Percentiles rank a stretch among this genome's conserved stretches.
These are phyloP conservation scores for Beta macrorhiza DNA, from an alignment of 179 eudicot genomes.

Conservation along the genomic window DNA sequence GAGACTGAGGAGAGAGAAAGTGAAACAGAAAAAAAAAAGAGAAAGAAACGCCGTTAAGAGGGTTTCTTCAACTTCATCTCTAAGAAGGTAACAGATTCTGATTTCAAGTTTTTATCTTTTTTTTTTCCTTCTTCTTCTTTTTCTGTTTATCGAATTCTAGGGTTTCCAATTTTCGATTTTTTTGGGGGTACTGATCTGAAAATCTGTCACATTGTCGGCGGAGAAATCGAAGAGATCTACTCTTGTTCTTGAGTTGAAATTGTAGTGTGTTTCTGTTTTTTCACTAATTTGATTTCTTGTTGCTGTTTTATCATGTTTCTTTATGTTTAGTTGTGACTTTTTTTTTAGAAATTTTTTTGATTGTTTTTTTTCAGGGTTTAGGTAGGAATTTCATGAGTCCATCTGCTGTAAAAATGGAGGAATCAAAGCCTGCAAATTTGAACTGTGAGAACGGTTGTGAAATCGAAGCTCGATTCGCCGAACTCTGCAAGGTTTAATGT, in stretches of 20 bases:
- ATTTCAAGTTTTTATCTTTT: not conserved
- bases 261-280: too few species aligned
- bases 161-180: not conserved
- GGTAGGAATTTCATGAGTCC: slow-evolving; percentile 18
- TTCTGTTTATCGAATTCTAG: not conserved
- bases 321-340: too few species aligned
- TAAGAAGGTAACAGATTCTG: slow-evolving; percentile 10
- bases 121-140: not conserved
- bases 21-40: not conserved
- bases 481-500: slow-evolving; percentile 40
- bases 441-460: slow-evolving; percentile 24
- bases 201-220: slow-evolving; percentile 8
- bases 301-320: not conserved
- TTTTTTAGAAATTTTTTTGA: not conserved
- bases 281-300: not conserved
- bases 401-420: slow-evolving; percentile 35
- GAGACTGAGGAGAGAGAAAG: slow-evolving; percentile 8
- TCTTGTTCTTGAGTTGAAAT: not conserved
- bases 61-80: not conserved
- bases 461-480: slow-evolving; percentile 36
- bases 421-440: slow-evolving; percentile 21
- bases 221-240: slow-evolving; percentile 10
- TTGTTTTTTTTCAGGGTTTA: slow-evolving; percentile 16
- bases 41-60: not conserved
- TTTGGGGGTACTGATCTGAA: not conserved